Base-by-base conservation (phyloP, 768 basidiomycete genomes). In the Strobilomyces echinocephalus region DNA sequence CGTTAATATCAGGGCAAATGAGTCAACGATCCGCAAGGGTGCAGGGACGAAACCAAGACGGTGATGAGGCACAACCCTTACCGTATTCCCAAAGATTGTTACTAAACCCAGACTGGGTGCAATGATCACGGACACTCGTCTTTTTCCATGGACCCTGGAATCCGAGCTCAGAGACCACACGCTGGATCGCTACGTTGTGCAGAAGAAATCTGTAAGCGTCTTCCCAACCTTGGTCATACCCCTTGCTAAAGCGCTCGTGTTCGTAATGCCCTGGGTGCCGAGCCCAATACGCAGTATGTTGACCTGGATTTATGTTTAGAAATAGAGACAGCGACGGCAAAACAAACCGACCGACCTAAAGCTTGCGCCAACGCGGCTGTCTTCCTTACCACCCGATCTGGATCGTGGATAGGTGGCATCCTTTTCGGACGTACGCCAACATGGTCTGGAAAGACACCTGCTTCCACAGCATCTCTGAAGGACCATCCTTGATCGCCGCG, bases 401-500 rank as follows among this genome's bases (percentile, higher is more conserved):
- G 50, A 46, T 60, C 57, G 12, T 68, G 58, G 20, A 61, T 44
- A 26, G 48, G 41, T 40, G 53, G 24, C 24, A 46, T 52, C 36
- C 47, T 67, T 48, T 59, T 70, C 46, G 66, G 62, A 21, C 60
- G 57, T 50, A 82, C 65, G 8, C 82, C 83, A 7, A 84, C 71
- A 44, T 62, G 73, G 1, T 62, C 18, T 1, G 87, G 88, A 60
- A 90, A 79, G 5, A 87, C 80, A 8, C 83, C 84, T 3, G 74
- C 76, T 24, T 73, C 74, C 1, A 80, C 77, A 0, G 86, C 84
- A 66, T 90, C 84, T 53, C 76, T 73, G 35, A 86, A 79, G 28
- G 80, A 81, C 91, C 90, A 91, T 1, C 89, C 89, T 5, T 72
- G 76, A 70, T 92, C 90, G 50, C 83, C 82, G 4, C 65, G 67